Percentiles rank a stretch among this genome's conserved stretches.
Conservation (phyloP, 2,329 filamentous ascomycete species). For the Pseudocercospora eumusae region DNA sequence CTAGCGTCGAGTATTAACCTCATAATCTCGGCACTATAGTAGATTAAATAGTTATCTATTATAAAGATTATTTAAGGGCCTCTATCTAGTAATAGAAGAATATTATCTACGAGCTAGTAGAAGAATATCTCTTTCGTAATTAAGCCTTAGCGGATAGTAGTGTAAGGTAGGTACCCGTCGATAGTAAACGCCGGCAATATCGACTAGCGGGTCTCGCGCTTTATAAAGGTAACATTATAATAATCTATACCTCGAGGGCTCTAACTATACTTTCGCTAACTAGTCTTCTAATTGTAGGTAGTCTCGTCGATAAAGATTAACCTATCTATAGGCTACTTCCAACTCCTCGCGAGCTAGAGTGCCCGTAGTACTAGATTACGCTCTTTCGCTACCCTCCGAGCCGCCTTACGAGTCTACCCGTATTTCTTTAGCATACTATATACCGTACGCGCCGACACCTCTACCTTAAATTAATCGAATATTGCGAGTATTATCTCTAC, state of each 20-base stretch:
- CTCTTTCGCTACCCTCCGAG: not conserved
- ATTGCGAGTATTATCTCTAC: not conserved
- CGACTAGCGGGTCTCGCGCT: not conserved
- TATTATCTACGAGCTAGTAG: no score
- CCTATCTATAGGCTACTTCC: not conserved
- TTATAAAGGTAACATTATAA: not conserved
- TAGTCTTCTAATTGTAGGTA: not conserved
- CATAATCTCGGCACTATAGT: no score
- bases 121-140: no score
- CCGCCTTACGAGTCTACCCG: not conserved
- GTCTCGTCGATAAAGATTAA: slow-evolving; percentile 4
- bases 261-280: slow-evolving; percentile 5
- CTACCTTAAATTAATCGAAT: not conserved
- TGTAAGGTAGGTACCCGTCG: not conserved
- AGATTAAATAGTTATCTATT: no score
- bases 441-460: not conserved
- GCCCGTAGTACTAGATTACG: not conserved
- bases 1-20: no score
- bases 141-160: not conserved
- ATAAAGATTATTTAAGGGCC: no score
- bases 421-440: not conserved
- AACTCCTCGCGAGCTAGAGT: not conserved
- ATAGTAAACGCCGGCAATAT: not conserved
- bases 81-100: no score
- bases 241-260: not conserved